Conservation (phyloP, 1,139 yeast species). For the Casaregolazyma suthepensis region DNA sequence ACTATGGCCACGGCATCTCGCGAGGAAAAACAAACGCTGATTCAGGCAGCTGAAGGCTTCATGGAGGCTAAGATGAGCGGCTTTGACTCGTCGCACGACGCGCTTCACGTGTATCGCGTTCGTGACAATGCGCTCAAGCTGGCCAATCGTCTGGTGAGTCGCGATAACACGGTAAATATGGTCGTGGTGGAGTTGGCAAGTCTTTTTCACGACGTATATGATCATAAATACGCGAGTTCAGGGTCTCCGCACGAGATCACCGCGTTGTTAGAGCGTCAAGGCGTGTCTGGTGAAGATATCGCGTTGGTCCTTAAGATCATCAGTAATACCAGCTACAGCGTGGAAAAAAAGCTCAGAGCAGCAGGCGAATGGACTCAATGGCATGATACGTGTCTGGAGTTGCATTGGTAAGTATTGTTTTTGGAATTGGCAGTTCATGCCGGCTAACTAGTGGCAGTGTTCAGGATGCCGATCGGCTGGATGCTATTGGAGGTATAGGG, state of each 20-base stretch:
- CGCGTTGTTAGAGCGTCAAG: conserved; percentile 17
- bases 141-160: conserved; percentile 16
- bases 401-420: conserved; percentile 23
- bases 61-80: conserved; percentile 24
- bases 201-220: conserved; percentile 34
- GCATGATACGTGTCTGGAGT: conserved; percentile 27
- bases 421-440: not conserved
- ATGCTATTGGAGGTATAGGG: conserved; percentile 37
- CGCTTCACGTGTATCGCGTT: conserved; percentile 30
- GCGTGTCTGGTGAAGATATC: conserved; percentile 17
- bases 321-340: conserved; percentile 28
- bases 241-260: conserved; percentile 13
- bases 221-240: conserved; percentile 30
- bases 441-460: conserved; percentile 19
- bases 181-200: conserved; percentile 34
- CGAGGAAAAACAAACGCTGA: not conserved
- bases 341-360: conserved; percentile 26
- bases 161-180: conserved; percentile 17
- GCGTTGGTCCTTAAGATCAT: conserved; percentile 26
- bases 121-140: conserved; percentile 25
- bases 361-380: conserved; percentile 27
- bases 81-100: conserved; percentile 33
- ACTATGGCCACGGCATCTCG: not conserved
- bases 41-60: conserved; percentile 16
- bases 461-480: conserved; percentile 36